A percentile compares a stretch with the other conserved stretches of the same genome.
These are phyloP conservation scores for Aspergillus bridgeri DNA, from an alignment of 495 filamentous ascomycete species.

Conservation along the genomic window DNA sequence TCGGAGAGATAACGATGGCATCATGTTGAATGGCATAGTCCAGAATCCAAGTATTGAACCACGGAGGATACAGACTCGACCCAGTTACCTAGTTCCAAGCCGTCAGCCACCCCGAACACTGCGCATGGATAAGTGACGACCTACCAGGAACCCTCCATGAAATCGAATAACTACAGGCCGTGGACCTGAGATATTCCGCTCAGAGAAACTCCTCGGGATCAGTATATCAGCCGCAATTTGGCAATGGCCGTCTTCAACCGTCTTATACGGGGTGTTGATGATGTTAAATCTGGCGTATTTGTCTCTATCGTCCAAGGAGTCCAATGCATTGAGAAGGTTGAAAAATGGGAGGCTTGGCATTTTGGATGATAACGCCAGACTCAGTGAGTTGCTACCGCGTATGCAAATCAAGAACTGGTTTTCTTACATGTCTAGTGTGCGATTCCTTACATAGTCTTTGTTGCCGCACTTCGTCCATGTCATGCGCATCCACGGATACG, in stretches of 20 bases:
- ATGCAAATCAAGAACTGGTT: too few relatives aligned
- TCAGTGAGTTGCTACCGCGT: too few relatives aligned
- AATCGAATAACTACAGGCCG: constrained; percentile 14
- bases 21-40: constrained; percentile 8
- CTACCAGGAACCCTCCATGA: constrained; percentile 17
- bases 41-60: constrained; percentile 18
- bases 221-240: constrained; percentile 6
- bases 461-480: too few relatives aligned
- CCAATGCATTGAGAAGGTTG: background rate
- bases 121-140: too few relatives aligned
- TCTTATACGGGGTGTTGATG: constrained; percentile 1
- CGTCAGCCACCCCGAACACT: background rate
- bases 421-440: too few relatives aligned
- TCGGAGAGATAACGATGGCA: constrained; percentile 16
- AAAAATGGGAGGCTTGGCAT: constrained; percentile 2
- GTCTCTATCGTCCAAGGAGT: background rate
- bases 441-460: too few relatives aligned
- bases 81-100: constrained; percentile 5
- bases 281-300: background rate
- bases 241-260: background rate
- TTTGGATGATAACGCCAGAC: too few relatives aligned
- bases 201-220: constrained; percentile 10
- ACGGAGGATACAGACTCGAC: constrained; percentile 12
- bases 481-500: too few relatives aligned
- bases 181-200: background rate